These are phyloP conservation scores for Sporothrix globosa DNA, from an alignment of 2,329 filamentous ascomycete genomes.

Conservation along the genomic window DNA sequence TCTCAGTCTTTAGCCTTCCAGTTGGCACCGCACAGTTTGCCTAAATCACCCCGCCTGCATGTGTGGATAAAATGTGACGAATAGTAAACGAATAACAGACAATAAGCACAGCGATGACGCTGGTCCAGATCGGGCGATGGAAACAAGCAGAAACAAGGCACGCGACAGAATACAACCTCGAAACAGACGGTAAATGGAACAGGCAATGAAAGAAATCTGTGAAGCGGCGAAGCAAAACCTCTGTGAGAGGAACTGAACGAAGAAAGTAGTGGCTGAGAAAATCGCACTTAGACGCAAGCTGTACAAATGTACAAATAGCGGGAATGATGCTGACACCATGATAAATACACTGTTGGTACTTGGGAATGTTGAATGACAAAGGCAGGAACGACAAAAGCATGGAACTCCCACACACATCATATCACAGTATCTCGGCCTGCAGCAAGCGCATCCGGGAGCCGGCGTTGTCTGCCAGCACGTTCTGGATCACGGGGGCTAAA, in stretches of 20 bases:
- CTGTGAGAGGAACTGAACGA: neutral
- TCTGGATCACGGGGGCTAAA: constrained; percentile 26
- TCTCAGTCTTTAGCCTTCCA: neutral
- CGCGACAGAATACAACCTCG: neutral
- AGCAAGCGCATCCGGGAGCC: constrained; percentile 23
- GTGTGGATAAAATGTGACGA: neutral
- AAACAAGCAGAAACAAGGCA: neutral
- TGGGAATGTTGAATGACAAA: neutral
- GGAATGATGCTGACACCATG: too few species aligned
- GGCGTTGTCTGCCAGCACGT: constrained; percentile 22
- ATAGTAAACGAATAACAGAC: neutral
- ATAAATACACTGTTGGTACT: too few species aligned
- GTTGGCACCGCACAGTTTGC: constrained; percentile 9
- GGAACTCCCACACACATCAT: neutral
- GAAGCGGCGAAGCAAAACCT: too few species aligned
- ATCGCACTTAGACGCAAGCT: neutral
- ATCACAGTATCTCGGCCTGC: constrained; percentile 19
- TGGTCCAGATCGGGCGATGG: neutral
- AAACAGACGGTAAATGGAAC: neutral
- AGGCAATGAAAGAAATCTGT: neutral
- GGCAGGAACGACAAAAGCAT: neutral
- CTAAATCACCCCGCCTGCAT: constrained; percentile 2
- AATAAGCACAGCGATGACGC: neutral
- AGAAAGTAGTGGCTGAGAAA: neutral
- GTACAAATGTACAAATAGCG: neutral